phyloP scores from a whole-genome alignment of 768 basidiomycete species.

The Rhizopogon sp. region DNA sequence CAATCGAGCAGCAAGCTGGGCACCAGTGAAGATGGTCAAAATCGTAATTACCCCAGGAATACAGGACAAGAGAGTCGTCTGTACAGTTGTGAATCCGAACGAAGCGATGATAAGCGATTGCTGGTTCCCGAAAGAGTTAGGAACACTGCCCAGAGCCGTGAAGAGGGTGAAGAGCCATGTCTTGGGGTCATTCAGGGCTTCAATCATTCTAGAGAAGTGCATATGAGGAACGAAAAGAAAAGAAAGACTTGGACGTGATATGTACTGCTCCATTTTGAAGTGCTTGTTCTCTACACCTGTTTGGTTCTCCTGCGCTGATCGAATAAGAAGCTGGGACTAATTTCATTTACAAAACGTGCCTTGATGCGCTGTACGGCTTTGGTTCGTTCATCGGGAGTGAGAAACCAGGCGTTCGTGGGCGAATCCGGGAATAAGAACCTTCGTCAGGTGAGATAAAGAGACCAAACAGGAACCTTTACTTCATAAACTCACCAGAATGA shows the following conservation, averaged over 20 bases:
- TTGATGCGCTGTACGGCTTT: no score
- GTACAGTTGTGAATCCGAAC: constrained; percentile 53
- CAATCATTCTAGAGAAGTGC: constrained; percentile 43
- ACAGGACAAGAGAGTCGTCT: constrained; percentile 61
- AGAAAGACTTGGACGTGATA: constrained; percentile 3
- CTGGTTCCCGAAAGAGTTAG: constrained; percentile 57
- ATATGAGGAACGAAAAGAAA: background rate
- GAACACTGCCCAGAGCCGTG: constrained; percentile 49
- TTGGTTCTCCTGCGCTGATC: constrained; percentile 36
- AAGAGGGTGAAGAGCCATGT: constrained; percentile 67
- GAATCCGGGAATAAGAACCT: no score
- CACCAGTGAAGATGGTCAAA: constrained; percentile 58
- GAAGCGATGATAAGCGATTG: constrained; percentile 51
- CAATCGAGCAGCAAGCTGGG: constrained; percentile 44
- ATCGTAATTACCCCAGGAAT: constrained; percentile 58
- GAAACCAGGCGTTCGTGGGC: no score
- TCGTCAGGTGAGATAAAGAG: background rate
- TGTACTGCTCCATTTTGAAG: constrained; percentile 69
- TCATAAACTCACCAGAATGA: constrained; percentile 42
- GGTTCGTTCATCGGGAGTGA: no score
- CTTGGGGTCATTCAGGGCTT: constrained; percentile 56
- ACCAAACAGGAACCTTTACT: background rate
- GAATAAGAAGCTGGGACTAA: background rate
- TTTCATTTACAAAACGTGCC: no score
- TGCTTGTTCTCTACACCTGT: constrained; percentile 42